Evolutionary conservation across 2,329 filamentous ascomycete species (phyloP).

Genomic region (Colletotrichum sp.): DNA sequence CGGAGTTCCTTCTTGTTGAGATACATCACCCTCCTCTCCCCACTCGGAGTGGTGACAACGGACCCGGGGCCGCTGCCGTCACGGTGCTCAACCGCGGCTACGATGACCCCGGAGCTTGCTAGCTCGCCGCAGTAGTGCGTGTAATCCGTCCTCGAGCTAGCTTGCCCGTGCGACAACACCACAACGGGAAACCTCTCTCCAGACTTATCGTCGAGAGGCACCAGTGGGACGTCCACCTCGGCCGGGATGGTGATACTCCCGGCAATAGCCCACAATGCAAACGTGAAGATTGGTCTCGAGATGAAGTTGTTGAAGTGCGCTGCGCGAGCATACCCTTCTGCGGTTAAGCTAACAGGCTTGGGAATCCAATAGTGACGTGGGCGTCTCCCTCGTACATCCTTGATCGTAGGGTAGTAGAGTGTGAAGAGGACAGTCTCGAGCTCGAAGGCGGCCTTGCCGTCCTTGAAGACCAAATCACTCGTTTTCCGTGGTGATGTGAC

Average conservation of each 20-base stretch:
- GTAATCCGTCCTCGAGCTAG: conserved; percentile 55
- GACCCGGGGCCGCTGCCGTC: conserved; percentile 56
- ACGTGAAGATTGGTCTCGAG: conserved; percentile 46
- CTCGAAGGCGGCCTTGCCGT: conserved; percentile 45
- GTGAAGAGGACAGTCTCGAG: conserved; percentile 54
- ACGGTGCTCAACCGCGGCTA: conserved; percentile 57
- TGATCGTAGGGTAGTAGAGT: conserved; percentile 50
- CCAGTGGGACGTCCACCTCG: conserved; percentile 48
- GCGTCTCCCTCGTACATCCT: conserved; percentile 27
- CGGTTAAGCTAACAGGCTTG: conserved; percentile 46
- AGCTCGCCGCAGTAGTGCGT: conserved; percentile 55
- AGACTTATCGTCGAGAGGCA: conserved; percentile 26
- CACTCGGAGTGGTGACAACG: conserved; percentile 29
- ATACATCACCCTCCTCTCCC: background rate
- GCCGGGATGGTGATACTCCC: conserved; percentile 53
- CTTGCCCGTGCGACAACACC: conserved; percentile 58
- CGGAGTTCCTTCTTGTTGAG: background rate
- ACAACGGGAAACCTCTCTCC: conserved; percentile 44
- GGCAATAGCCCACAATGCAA: conserved; percentile 44
- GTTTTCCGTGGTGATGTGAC: conserved; percentile 34
- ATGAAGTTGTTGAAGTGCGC: conserved; percentile 48
- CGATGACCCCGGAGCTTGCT: conserved; percentile 52
- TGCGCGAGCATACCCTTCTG: conserved; percentile 51
- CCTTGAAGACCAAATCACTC: conserved; percentile 37
- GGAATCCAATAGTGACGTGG: conserved; percentile 50